A percentile compares a stretch with the other conserved stretches of the same genome.
These are phyloP conservation scores for Diaporthe ilicicola DNA, from an alignment of 2,329 filamentous ascomycete species.

Conservation along the genomic window DNA sequence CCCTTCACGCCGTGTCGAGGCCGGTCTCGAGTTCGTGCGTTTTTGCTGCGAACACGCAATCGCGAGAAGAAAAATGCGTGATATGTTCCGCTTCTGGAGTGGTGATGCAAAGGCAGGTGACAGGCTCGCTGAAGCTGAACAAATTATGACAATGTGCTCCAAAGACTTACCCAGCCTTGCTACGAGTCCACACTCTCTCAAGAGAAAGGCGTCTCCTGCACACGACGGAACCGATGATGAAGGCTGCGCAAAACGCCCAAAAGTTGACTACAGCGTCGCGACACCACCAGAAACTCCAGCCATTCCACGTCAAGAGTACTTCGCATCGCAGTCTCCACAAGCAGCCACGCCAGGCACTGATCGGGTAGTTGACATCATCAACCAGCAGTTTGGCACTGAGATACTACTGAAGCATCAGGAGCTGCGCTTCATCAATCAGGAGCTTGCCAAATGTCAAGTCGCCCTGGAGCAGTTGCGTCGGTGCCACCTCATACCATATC, in stretches of 20 bases:
- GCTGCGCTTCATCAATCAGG: conserved; percentile 91
- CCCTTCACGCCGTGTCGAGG: not conserved
- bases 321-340: conserved; percentile 33
- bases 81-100: conserved; percentile 71
- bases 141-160: conserved; percentile 45
- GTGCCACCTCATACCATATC: conserved; percentile 91
- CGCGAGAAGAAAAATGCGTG: conserved; percentile 45
- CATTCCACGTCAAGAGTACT: conserved; percentile 35
- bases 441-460: conserved; percentile 93
- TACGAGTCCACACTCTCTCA: conserved; percentile 43
- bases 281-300: conserved; percentile 38
- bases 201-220: conserved; percentile 49
- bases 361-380: conserved; percentile 56
- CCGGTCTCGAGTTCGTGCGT: not conserved
- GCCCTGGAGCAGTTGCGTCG: conserved; percentile 93
- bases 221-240: conserved; percentile 41
- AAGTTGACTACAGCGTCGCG: conserved; percentile 45
- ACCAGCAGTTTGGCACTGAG: conserved; percentile 89
- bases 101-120: conserved; percentile 67
- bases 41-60: conserved; percentile 43
- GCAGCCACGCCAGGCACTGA: conserved; percentile 45
- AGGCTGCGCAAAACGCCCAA: conserved; percentile 53
- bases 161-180: conserved; percentile 24
- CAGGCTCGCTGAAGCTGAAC: conserved; percentile 51
- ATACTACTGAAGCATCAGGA: conserved; percentile 95